These are phyloP conservation scores for Haberlea rhodopensis DNA, from an alignment of 257 asterid genomes.

Conservation along the genomic window DNA sequence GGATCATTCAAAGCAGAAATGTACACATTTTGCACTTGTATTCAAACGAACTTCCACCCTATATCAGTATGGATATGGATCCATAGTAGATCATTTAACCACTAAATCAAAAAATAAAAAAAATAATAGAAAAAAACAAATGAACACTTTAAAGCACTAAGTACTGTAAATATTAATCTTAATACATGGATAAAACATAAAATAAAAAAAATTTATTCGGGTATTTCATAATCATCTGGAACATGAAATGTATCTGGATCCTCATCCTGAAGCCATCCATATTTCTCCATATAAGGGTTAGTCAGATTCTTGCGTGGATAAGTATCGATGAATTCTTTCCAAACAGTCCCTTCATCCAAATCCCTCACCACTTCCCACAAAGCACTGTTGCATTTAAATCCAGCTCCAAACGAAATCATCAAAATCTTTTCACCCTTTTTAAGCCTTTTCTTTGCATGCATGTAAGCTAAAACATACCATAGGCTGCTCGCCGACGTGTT, in stretches of 20 bases:
- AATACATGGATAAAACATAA: not conserved
- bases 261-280: conserved; percentile 47
- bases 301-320: conserved; percentile 48
- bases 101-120: too few relatives aligned
- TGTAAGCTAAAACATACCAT: conserved; percentile 74
- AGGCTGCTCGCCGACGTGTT: conserved; percentile 77
- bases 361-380: conserved; percentile 69
- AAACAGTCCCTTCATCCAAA: conserved; percentile 49
- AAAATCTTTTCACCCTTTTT: conserved; percentile 60
- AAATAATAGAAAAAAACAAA: too few relatives aligned
- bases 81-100: too few relatives aligned
- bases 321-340: conserved; percentile 44
- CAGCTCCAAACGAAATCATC: conserved; percentile 78
- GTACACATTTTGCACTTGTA: too few relatives aligned
- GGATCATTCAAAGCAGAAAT: too few relatives aligned
- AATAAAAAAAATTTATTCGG: conserved; percentile 17
- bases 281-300: conserved; percentile 64
- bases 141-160: not conserved
- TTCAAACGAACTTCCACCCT: too few relatives aligned
- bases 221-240: conserved; percentile 51
- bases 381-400: conserved; percentile 76
- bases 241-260: conserved; percentile 29
- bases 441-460: conserved; percentile 68
- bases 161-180: not conserved
- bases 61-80: too few relatives aligned